These are phyloP conservation scores for Paracamarosporium sp. DNA, from an alignment of 2,329 filamentous ascomycete species.

Conservation along the genomic window DNA sequence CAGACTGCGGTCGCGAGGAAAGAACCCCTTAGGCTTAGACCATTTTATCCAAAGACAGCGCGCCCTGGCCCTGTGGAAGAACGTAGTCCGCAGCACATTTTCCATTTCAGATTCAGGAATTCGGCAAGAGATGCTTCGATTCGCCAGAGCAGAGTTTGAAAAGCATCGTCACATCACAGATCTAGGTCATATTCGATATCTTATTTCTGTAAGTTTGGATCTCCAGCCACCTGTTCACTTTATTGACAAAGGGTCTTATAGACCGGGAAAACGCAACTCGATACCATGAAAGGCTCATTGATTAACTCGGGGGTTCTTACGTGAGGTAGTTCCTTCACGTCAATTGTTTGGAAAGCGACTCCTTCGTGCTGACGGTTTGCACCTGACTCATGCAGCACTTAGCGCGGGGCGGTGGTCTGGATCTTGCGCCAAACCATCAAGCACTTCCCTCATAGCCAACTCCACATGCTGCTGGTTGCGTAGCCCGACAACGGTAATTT, in stretches of 20 bases:
- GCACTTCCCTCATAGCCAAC: not conserved
- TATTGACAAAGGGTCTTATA: constrained; percentile 24
- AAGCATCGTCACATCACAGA: constrained; percentile 55
- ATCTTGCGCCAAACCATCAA: not conserved
- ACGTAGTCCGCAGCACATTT: constrained; percentile 53
- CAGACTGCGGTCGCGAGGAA: constrained; percentile 38
- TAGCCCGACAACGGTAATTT: not conserved
- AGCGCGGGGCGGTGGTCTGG: constrained; percentile 1
- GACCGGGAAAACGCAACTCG: constrained; percentile 59
- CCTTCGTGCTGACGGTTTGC: not conserved
- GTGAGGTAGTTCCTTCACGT: not conserved
- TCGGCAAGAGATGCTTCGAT: constrained; percentile 53
- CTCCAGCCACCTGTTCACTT: not conserved
- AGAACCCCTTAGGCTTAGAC: constrained; percentile 40
- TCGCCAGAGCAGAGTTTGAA: constrained; percentile 58
- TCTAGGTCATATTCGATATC: constrained; percentile 29
- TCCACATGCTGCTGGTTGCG: not conserved
- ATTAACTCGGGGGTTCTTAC: constrained; percentile 36
- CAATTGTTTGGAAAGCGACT: not conserved
- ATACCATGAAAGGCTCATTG: constrained; percentile 52
- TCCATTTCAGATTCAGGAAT: constrained; percentile 37
- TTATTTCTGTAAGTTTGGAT: constrained; percentile 36
- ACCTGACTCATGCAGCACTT: constrained; percentile 2
- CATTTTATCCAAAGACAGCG: constrained; percentile 58
- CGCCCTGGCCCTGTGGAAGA: constrained; percentile 55